These are phyloP conservation scores for Prunus kanzakura DNA, from an alignment of 306 rosid species.

Conservation along the genomic window DNA sequence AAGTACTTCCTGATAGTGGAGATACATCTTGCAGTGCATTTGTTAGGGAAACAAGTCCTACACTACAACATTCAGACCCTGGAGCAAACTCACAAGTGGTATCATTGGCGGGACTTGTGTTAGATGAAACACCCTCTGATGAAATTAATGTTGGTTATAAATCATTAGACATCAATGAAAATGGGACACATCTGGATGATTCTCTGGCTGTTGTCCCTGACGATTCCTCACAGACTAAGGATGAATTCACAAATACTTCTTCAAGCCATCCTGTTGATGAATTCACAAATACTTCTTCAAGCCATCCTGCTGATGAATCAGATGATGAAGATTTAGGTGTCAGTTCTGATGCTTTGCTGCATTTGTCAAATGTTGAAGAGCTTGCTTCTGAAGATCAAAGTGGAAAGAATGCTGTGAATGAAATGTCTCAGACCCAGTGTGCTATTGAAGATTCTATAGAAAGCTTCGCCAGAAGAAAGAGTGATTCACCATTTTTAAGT, in stretches of 20 bases:
- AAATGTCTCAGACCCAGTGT: conserved; percentile 34
- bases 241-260: conserved; percentile 37
- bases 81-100: conserved; percentile 27
- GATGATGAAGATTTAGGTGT: conserved; percentile 33
- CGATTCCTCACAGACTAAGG: conserved; percentile 27
- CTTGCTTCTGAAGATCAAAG: conserved; percentile 33
- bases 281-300: conserved; percentile 31
- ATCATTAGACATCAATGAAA: conserved; percentile 28
- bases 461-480: conserved; percentile 25
- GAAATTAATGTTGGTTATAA: conserved; percentile 24
- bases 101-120: conserved; percentile 24
- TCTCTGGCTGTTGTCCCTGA: conserved; percentile 24
- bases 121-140: conserved; percentile 33
- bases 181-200: conserved; percentile 36
- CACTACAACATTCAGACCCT: conserved; percentile 29
- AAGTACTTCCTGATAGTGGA: conserved; percentile 32
- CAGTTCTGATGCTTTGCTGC: conserved; percentile 30
- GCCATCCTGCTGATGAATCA: conserved; percentile 30
- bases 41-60: conserved; percentile 34
- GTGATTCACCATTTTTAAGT: conserved; percentile 21
- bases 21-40: conserved; percentile 37
- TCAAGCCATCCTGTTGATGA: conserved; percentile 34
- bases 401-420: conserved; percentile 26
- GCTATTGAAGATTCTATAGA: conserved; percentile 30
- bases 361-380: conserved; percentile 37